phyloP scores from a whole-genome alignment of 2,329 filamentous ascomycete species.

The Emergomyces orientalis region DNA sequence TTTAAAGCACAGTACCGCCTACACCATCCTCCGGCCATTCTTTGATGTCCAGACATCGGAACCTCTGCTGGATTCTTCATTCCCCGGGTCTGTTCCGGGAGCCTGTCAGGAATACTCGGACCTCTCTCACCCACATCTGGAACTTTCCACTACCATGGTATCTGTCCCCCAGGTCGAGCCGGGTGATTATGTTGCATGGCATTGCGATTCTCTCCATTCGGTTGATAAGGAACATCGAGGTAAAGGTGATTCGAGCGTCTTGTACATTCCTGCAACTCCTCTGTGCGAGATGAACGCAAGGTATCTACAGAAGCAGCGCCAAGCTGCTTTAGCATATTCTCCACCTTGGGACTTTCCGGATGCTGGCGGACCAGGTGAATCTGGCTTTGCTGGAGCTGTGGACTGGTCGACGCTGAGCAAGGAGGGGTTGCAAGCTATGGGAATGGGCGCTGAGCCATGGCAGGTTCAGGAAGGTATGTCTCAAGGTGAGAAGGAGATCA shows the following conservation, averaged over 20 bases:
- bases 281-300: conserved; percentile 64
- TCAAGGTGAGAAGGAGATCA: conserved; percentile 42
- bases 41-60: conserved; percentile 49
- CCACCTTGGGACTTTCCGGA: conserved; percentile 60
- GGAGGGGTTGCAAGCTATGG: conserved; percentile 48
- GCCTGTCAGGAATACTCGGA: conserved; percentile 54
- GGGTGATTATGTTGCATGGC: conserved; percentile 69
- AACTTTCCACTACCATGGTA: conserved; percentile 60
- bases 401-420: conserved; percentile 33
- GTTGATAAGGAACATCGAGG: conserved; percentile 74
- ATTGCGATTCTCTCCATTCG: conserved; percentile 71
- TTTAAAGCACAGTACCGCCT: conserved; percentile 63
- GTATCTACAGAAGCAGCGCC: conserved; percentile 61
- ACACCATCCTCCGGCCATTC: conserved; percentile 74
- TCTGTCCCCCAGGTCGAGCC: conserved; percentile 59
- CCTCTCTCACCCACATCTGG: conserved; percentile 58
- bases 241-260: conserved; percentile 63
- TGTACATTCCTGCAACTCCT: conserved; percentile 84
- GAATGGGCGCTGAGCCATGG: conserved; percentile 44
- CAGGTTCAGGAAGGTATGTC: conserved; percentile 39
- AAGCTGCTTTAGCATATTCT: conserved; percentile 59
- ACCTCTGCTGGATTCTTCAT: conserved; percentile 34
- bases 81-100: conserved; percentile 63
- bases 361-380: conserved; percentile 28
- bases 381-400: conserved; percentile 27